phyloP scores from a whole-genome alignment of 1,284 basidiomycete genomes.

The Sparassis latifolia region DNA sequence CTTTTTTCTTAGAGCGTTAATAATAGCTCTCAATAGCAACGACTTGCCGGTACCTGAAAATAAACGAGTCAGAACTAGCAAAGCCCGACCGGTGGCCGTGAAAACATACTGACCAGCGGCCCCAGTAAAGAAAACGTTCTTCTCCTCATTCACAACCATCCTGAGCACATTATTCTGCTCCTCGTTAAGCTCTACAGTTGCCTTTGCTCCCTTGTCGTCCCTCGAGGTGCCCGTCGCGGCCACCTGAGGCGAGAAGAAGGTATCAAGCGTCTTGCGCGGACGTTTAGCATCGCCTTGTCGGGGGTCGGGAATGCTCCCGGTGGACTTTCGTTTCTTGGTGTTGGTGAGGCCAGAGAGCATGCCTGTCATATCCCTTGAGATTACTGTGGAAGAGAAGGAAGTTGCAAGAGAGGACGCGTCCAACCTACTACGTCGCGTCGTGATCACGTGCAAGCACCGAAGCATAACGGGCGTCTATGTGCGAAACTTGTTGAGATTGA shows the following conservation, averaged over 20 bases:
- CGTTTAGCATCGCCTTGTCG: conserved; percentile 26
- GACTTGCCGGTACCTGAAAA: conserved; percentile 52
- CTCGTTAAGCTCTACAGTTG: conserved; percentile 34
- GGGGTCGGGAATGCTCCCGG: conserved; percentile 19
- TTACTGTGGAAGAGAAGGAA: too few species aligned
- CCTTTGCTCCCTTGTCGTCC: conserved; percentile 22
- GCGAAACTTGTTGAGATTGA: too few species aligned
- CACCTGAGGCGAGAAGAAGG: conserved; percentile 40
- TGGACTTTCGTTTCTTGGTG: conserved; percentile 37
- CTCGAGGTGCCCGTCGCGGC: conserved; percentile 24
- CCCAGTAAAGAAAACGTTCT: conserved; percentile 47
- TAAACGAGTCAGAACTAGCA: not conserved
- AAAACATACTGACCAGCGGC: conserved; percentile 35
- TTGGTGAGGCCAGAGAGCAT: conserved; percentile 5
- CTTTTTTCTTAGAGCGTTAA: conserved; percentile 45
- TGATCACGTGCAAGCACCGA: too few species aligned
- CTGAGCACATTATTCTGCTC: conserved; percentile 37
- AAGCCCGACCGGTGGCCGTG: too few species aligned
- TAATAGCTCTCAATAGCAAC: conserved; percentile 48
- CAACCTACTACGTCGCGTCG: too few species aligned
- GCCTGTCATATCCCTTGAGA: too few species aligned
- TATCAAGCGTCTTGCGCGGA: conserved; percentile 33
- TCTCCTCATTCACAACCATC: conserved; percentile 41
- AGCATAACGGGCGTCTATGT: too few species aligned
- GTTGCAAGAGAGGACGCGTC: too few species aligned